These are phyloP conservation scores for Cyclocybe aegerita DNA, from an alignment of 768 basidiomycete genomes.

Conservation along the genomic window DNA sequence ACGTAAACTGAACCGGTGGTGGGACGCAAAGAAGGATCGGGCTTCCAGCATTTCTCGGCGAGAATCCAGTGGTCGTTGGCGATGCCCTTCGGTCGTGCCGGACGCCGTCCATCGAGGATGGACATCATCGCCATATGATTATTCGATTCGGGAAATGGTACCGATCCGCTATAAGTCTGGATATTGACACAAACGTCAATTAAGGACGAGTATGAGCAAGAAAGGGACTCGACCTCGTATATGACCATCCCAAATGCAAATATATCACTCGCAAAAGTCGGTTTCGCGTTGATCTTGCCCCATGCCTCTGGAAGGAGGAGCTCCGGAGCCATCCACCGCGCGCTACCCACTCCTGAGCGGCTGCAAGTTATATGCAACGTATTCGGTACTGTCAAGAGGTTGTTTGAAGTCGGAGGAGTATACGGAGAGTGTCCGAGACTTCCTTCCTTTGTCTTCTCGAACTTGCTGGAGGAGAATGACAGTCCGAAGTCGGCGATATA, in stretches of 20 bases:
- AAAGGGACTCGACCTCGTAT: conserved; percentile 12
- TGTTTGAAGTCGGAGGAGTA: too few relatives aligned
- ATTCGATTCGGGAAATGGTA: conserved; percentile 11
- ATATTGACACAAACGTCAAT: background rate
- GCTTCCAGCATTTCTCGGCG: conserved; percentile 11
- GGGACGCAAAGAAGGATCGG: conserved; percentile 8
- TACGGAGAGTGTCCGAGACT: too few relatives aligned
- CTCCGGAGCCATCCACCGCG: conserved; percentile 31
- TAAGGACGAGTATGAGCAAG: background rate
- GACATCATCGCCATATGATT: conserved; percentile 8
- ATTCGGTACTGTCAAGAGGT: too few relatives aligned
- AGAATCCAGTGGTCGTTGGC: conserved; percentile 8
- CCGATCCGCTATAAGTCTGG: conserved; percentile 12
- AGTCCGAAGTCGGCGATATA: conserved; percentile 17
- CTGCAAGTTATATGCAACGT: background rate
- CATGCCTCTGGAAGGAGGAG: conserved; percentile 16
- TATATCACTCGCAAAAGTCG: conserved; percentile 27
- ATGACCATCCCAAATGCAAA: conserved; percentile 29
- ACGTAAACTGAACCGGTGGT: conserved; percentile 2
- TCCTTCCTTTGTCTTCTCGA: background rate
- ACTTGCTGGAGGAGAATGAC: background rate
- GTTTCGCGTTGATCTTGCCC: conserved; percentile 2
- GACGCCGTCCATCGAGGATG: conserved; percentile 11
- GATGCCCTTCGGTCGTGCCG: conserved; percentile 3
- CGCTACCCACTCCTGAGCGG: conserved; percentile 18